phyloP scores from a whole-genome alignment of 108 stramenopile species.

The Parietichytrium sp. region DNA sequence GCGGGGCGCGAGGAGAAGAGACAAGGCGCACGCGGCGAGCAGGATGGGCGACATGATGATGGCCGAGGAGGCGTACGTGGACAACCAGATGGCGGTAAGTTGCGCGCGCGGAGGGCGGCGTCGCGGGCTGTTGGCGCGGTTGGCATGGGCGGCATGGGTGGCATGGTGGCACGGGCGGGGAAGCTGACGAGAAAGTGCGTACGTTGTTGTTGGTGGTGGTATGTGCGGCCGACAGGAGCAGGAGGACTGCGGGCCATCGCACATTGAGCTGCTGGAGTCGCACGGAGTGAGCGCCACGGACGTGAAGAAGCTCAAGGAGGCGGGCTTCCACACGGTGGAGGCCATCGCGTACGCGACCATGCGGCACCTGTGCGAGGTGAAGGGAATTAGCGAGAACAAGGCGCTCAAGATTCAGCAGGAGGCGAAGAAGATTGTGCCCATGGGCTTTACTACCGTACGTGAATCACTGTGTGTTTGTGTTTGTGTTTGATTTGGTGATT shows the following conservation, averaged over 20 bases:
- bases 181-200: neutral
- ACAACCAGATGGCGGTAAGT: conserved; percentile 20
- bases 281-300: conserved; percentile 93
- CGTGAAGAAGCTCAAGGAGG: conserved; percentile 88
- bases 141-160: neutral
- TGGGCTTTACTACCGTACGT: conserved; percentile 89
- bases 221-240: too few relatives aligned
- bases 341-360: conserved; percentile 88
- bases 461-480: too few relatives aligned
- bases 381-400: conserved; percentile 91
- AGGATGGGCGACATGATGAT: too few relatives aligned
- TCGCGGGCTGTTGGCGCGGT: neutral
- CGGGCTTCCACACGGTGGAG: conserved; percentile 94
- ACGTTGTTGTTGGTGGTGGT: neutral
- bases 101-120: neutral
- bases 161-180: neutral
- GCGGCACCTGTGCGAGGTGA: conserved; percentile 89
- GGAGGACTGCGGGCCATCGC: conserved; percentile 38
- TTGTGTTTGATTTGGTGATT: too few relatives aligned
- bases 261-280: conserved; percentile 67
- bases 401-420: conserved; percentile 89
- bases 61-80: neutral
- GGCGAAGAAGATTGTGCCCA: conserved; percentile 84
- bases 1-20: too few relatives aligned
- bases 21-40: too few relatives aligned